A percentile compares a stretch with the other conserved stretches of the same genome.
Conservation (phyloP, 106 monocot species). For the Cymbidium sinense region DNA sequence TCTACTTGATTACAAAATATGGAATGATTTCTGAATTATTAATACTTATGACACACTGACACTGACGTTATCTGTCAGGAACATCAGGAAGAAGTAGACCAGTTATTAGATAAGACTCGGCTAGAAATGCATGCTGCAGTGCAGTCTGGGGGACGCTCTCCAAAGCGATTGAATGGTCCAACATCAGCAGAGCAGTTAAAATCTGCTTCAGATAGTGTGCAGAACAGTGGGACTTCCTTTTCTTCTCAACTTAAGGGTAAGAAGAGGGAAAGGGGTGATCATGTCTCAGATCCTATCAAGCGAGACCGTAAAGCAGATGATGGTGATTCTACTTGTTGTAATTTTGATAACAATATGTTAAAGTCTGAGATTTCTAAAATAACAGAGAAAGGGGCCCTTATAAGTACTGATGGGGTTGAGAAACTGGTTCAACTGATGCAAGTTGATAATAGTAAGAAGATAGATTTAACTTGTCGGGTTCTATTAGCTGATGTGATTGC, state of each 20-base stretch:
- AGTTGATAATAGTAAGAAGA: conserved; percentile 66
- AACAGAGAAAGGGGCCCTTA: conserved; percentile 77
- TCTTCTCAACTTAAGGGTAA: conserved; percentile 55
- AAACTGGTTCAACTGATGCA: conserved; percentile 81
- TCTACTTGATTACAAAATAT: not conserved
- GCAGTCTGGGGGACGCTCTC: conserved; percentile 87
- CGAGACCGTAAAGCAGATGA: conserved; percentile 56
- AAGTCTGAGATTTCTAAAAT: conserved; percentile 75
- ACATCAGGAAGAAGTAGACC: conserved; percentile 87
- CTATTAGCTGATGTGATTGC: conserved; percentile 88
- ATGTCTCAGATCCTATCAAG: conserved; percentile 49
- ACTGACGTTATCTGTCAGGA: conserved; percentile 34
- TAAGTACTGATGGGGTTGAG: conserved; percentile 61
- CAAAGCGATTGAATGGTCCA: conserved; percentile 66
- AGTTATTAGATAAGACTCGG: conserved; percentile 68
- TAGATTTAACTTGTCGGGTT: conserved; percentile 61
- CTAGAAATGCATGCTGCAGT: conserved; percentile 96
- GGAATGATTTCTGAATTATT: not conserved
- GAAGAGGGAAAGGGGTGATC: conserved; percentile 76
- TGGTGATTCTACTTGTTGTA: conserved; percentile 42
- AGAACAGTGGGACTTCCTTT: conserved; percentile 43
- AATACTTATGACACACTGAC: not conserved
- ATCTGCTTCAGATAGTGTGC: conserved; percentile 65
- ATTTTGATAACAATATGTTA: conserved; percentile 39
- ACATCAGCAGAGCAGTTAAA: conserved; percentile 70